Evolutionary conservation across 2,329 filamentous ascomycete genomes (phyloP), one percentile per base, ranked within the genome.

Genomic region (Fusarium lateritium): DNA sequence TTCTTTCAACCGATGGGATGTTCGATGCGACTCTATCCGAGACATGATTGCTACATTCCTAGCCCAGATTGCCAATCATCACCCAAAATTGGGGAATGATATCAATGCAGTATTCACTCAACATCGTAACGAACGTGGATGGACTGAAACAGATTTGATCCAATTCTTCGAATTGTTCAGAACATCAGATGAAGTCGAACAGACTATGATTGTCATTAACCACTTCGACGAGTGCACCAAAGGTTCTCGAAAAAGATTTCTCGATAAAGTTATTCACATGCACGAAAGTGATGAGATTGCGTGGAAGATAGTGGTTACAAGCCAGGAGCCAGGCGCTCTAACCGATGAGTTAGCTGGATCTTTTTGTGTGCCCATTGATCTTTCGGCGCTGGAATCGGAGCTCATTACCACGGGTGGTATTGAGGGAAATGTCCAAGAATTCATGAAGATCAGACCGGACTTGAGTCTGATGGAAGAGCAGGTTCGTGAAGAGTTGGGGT

Each of bases 101-200:
- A 28, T 60, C n/a, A n/a, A n/a, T n/a, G n/a, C n/a, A n/a, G n/a
- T 62, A 1, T 47, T 22, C 26, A 26, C 7, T 2, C 55, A 62
- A 21, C 24, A 60, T 0, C 17, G 53, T 1, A 31, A 31, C 5
- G 55, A 62, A 2, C 19, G 6, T 0, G 59, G 59, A 0, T 62
- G 59, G 59, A 62, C 59, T 5, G 59, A 62, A 3, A 40, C 22
- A n/a, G 59, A 62, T 2, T 10, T 60, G 3, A 31, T 62, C 2
- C 59, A 62, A 4, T 60, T 53, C 22, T 43, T 62, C 6, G 59
- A 62, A 10, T 21, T 26, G 22, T 54, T 60, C 1, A 47, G 22
- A 3, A 6, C n/a, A 3, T 53, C 55, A 6, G 26, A 39, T 3
- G 42, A 60, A 11, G 46, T 62, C 4, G 19, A 60, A 0, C 19